Base-by-base conservation (phyloP, 192 early-diverging fungal genomes). In the Coemansia sp. region DNA sequence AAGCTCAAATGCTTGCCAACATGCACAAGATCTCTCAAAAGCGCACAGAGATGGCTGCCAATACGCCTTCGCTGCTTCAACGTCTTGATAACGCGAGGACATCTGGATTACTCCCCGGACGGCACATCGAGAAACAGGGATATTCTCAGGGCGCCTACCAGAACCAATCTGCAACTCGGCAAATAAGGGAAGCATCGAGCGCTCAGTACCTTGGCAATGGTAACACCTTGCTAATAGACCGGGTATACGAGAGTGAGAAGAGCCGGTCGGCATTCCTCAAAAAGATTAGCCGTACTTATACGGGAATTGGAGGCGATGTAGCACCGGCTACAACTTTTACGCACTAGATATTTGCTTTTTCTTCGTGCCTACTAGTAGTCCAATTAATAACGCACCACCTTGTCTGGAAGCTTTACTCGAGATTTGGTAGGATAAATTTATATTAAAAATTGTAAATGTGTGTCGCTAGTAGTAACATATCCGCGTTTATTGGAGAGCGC, bases 121-220 rank as follows among this genome's bases (percentile, higher is more conserved):
- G 74, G 5, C 61, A 59, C 12, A 3, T 51, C 10, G 82, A 84
- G 24, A 84, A 79, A 63, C 61, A 46, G 20, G 38, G 64, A 9
- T 84, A 84, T 33, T 63, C 74, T 6, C 72, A 72, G 36, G 82
- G 82, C 27, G 77, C 71, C 3, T 84, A 84, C 63, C 82, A 84
- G 63, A 76, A 79, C 63, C 57, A 52, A 12, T 67, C 67, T 18
- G 42, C 61, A 3, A 68, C 70, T 18, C 67, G 51, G 20, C 29
- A 73, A 18, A 59, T 73, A 9, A 61, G 70, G 5, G 77, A 76
- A 6, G 74, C 59, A 34, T 41, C 73, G 24, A 68, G 61, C 16
- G 67, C 71, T 10, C 76, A 78, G 60, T 71, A 79, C 24, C 73
- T 84, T 31, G 81, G 81, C 55, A 47, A 79, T 24, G 77, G 81